Base-by-base conservation (phyloP, 345 rosid genomes). In the Chamaenerion angustifolium region DNA sequence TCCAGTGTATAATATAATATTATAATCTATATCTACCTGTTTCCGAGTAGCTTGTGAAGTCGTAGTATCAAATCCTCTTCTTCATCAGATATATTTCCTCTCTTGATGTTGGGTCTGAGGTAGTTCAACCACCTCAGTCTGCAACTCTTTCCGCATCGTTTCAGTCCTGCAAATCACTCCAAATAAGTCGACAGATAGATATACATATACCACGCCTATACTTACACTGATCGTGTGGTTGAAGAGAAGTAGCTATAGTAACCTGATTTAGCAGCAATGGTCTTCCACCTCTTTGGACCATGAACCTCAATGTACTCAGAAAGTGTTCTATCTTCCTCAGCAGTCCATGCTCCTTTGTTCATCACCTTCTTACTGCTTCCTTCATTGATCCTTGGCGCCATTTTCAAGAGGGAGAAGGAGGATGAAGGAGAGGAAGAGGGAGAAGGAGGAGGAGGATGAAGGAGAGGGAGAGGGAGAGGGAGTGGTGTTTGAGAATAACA, bases 71-170 rank as follows among this genome's bases (percentile, higher is more conserved):
- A 64, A 59, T 78, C 84, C 45, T 75, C 84, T 56, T 78, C 84
- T 11, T 67, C 80, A 43, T 61, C 60, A 0, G 84, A 72, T 16
- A 78, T 78, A 67, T 78, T 78, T 66, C 84, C 84, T 70, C 84
- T 68, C 70, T 78, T 78, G 63, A 76, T 74, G 56, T 72, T 80
- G 3, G 87, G 80, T 53, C 87, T 72, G 59, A 80, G 60, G 50
- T 80, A 76, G 48, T 80, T 80, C 61, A 80, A 27, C 87, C 82
- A 80, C 49, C 87, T 70, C 71, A 80, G 18, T 51, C 87, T 68
- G 64, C 87, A 76, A 51, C 87, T 80, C 71, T 72, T 80, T 41
- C 78, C 83, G 10, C 80, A 74, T 43, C 87, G 58, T 31, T 66
- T 76, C 49, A 80, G 49, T 25, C 78, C 84, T 78, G 65, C 2